phyloP scores from a whole-genome alignment of 352 stramenopile species.

The Phytophthora melonis region DNA sequence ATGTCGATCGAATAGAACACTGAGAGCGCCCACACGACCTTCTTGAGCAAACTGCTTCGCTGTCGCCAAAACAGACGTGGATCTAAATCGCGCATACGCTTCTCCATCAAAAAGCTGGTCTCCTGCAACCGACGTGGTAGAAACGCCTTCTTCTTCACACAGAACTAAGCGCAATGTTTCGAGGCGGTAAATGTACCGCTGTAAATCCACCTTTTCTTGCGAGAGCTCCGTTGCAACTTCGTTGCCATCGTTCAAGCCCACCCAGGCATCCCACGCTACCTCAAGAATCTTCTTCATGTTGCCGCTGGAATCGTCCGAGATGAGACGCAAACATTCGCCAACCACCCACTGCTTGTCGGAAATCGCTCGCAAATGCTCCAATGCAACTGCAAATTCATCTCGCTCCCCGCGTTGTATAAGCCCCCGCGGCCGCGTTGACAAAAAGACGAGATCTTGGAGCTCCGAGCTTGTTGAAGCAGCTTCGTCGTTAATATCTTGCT shows the following conservation, averaged over 20 bases:
- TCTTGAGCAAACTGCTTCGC: conserved; percentile 61
- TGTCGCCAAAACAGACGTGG: conserved; percentile 41
- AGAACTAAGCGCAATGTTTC: conserved; percentile 57
- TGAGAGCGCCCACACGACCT: conserved; percentile 53
- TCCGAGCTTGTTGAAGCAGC: neutral
- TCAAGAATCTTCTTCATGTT: conserved; percentile 76
- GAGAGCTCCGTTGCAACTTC: conserved; percentile 16
- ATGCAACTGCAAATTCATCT: conserved; percentile 43
- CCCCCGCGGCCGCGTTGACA: conserved; percentile 23
- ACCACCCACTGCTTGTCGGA: conserved; percentile 61
- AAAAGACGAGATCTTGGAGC: conserved; percentile 22
- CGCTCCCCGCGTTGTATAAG: conserved; percentile 24
- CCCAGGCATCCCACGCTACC: conserved; percentile 45
- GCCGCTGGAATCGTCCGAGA: conserved; percentile 49
- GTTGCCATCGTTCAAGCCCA: conserved; percentile 15
- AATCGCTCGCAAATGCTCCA: conserved; percentile 56
- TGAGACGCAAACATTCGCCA: conserved; percentile 49
- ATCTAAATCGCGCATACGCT: conserved; percentile 41
- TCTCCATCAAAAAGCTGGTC: conserved; percentile 58
- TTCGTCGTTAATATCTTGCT: neutral
- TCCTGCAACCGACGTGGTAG: conserved; percentile 18
- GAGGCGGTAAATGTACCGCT: conserved; percentile 55
- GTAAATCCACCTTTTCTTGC: conserved; percentile 35
- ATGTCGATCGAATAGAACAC: conserved; percentile 58
- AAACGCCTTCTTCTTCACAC: conserved; percentile 37